Conservation (phyloP, 139 green algal species). For the Tetratostichococcus sp. region DNA sequence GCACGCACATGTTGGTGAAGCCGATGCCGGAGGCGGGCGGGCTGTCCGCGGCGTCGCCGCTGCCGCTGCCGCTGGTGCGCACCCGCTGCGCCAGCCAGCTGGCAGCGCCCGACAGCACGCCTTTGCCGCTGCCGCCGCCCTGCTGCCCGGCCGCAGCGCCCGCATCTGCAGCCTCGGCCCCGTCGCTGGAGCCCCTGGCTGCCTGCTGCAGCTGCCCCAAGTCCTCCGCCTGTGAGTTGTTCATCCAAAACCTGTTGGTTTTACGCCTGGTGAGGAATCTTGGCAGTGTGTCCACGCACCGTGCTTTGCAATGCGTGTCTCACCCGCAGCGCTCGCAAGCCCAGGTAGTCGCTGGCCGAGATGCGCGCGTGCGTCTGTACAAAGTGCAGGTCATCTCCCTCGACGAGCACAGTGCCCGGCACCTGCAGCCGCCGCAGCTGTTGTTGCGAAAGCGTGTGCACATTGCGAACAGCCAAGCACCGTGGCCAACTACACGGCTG, state of each 20-base stretch:
- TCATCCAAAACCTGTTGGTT: neutral
- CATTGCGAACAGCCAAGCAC: too few relatives aligned
- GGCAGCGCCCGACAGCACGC: neutral
- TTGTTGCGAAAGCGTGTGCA: too few relatives aligned
- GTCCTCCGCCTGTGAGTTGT: neutral
- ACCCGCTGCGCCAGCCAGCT: neutral
- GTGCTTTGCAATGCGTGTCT: neutral
- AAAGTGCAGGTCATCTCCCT: neutral
- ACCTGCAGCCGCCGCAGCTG: too few relatives aligned
- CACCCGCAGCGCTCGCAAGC: neutral
- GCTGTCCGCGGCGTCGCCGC: neutral
- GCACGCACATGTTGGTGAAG: conserved; percentile 1
- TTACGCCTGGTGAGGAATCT: neutral
- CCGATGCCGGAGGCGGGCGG: neutral
- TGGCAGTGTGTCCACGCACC: too few relatives aligned
- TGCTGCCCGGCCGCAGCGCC: too few relatives aligned
- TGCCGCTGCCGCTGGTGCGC: neutral
- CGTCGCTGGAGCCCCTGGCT: too few relatives aligned
- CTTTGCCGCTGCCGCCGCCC: too few relatives aligned
- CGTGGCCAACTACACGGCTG: too few relatives aligned
- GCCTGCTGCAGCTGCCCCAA: neutral
- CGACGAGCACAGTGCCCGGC: neutral
- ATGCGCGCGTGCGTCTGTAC: neutral
- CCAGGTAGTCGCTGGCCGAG: neutral
- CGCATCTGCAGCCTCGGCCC: neutral